Percentiles rank a stretch among this genome's conserved stretches.
These are phyloP conservation scores for Sabuloglossum arenarium DNA, from an alignment of 495 filamentous ascomycete species.

Conservation along the genomic window DNA sequence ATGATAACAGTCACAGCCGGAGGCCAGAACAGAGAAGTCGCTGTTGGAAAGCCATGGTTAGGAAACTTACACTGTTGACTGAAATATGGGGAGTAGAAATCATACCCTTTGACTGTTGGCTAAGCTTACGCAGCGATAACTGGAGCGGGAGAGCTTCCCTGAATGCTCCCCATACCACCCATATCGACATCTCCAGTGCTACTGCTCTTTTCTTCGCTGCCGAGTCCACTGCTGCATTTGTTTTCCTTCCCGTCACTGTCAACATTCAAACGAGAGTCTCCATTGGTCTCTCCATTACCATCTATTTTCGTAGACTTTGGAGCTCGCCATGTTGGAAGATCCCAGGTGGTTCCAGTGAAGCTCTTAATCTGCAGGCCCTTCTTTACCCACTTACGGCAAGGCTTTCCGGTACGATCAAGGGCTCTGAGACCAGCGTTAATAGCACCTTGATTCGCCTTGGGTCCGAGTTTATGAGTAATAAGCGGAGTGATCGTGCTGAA, in stretches of 20 bases:
- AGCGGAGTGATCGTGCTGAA: constrained; percentile 9
- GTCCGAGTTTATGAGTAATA: constrained; percentile 59
- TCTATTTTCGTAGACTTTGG: constrained; percentile 29
- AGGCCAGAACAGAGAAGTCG: neutral
- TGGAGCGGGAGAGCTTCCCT: constrained; percentile 26
- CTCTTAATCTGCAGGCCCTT: constrained; percentile 68
- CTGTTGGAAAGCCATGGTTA: neutral
- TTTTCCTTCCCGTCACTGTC: constrained; percentile 63
- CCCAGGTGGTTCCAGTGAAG: constrained; percentile 81
- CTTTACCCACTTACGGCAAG: constrained; percentile 79
- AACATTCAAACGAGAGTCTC: constrained; percentile 26
- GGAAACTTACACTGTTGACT: neutral
- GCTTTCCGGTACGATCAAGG: constrained; percentile 71
- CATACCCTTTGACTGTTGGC: constrained; percentile 1
- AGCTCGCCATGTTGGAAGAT: constrained; percentile 64
- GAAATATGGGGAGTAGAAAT: neutral
- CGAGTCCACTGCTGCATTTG: constrained; percentile 42
- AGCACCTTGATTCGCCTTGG: constrained; percentile 92
- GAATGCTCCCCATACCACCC: constrained; percentile 23
- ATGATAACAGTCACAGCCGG: neutral
- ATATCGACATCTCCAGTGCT: constrained; percentile 32
- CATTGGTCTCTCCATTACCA: constrained; percentile 24
- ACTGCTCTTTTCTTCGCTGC: constrained; percentile 48
- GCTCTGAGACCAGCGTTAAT: constrained; percentile 94
- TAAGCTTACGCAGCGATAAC: constrained; percentile 15